Evolutionary conservation across 306 rosid species (phyloP).

Genomic region (Prunus davidiana): DNA sequence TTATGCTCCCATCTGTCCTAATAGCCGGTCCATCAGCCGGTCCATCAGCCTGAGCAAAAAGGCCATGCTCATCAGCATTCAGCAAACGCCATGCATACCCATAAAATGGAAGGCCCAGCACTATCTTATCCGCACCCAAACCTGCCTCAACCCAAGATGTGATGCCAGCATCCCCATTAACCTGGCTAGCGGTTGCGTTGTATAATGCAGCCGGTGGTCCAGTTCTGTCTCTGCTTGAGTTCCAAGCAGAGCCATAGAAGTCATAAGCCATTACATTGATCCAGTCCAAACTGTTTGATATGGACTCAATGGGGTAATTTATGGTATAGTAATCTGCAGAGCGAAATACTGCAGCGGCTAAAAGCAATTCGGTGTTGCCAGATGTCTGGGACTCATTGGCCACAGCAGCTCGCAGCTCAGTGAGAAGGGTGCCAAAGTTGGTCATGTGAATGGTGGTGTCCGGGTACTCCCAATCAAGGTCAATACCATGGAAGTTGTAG

Average conservation of each 20-base stretch:
- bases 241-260: conserved; percentile 31
- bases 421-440: conserved; percentile 35
- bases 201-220: conserved; percentile 28
- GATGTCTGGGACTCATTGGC: conserved; percentile 18
- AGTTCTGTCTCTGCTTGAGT: background rate
- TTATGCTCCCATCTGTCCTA: background rate
- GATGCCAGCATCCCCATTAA: conserved; percentile 14
- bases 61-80: conserved; percentile 12
- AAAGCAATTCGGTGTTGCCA: conserved; percentile 10
- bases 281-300: conserved; percentile 38
- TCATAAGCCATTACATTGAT: conserved; percentile 41
- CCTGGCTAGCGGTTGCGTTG: background rate
- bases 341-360: conserved; percentile 31
- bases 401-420: conserved; percentile 32
- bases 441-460: conserved; percentile 20
- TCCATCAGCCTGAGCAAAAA: conserved; percentile 38
- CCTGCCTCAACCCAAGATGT: conserved; percentile 25
- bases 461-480: conserved; percentile 44
- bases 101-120: conserved; percentile 25
- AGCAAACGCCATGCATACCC: conserved; percentile 33
- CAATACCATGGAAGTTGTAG: conserved; percentile 37
- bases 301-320: conserved; percentile 5
- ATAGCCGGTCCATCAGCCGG: conserved; percentile 26
- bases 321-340: conserved; percentile 10
- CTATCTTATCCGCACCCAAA: conserved; percentile 21